These are phyloP conservation scores for Geotrichum bryndzae DNA, from an alignment of 1,139 yeast species.

Conservation along the genomic window DNA sequence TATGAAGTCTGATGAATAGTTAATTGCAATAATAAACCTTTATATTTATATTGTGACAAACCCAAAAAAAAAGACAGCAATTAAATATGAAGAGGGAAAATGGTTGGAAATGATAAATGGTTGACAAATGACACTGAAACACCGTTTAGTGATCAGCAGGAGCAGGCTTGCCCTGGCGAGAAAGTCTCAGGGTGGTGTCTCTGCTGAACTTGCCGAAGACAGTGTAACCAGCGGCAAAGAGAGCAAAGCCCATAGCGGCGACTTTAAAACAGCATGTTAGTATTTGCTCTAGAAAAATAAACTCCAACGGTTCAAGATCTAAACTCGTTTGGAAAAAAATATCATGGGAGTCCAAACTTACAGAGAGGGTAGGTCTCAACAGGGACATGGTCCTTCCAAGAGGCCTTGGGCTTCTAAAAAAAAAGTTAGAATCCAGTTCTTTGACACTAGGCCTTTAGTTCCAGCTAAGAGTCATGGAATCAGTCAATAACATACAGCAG, in stretches of 20 bases:
- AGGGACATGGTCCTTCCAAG: constrained; percentile 22
- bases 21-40: not conserved
- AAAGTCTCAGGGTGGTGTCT: constrained; percentile 27
- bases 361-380: constrained; percentile 33
- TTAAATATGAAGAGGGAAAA: not conserved
- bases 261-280: constrained; percentile 17
- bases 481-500: constrained; percentile 13
- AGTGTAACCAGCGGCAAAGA: constrained; percentile 27
- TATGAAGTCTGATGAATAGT: not conserved
- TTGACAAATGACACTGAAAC: not conserved
- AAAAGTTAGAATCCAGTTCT: not conserved
- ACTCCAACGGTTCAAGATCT: not conserved
- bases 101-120: not conserved
- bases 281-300: not conserved
- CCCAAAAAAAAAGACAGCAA: not conserved
- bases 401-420: constrained; percentile 14
- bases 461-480: not conserved
- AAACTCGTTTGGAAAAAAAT: too few species aligned
- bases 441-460: not conserved
- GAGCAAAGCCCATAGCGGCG: constrained; percentile 31
- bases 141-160: constrained; percentile 9
- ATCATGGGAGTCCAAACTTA: constrained; percentile 19
- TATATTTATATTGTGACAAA: not conserved
- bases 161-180: constrained; percentile 26
- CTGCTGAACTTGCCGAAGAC: constrained; percentile 25